A percentile compares a stretch with the other conserved stretches of the same genome.
Conservation (phyloP, 225 moss, liverwort and hornwort genomes). For the Marchantia polymorpha region DNA sequence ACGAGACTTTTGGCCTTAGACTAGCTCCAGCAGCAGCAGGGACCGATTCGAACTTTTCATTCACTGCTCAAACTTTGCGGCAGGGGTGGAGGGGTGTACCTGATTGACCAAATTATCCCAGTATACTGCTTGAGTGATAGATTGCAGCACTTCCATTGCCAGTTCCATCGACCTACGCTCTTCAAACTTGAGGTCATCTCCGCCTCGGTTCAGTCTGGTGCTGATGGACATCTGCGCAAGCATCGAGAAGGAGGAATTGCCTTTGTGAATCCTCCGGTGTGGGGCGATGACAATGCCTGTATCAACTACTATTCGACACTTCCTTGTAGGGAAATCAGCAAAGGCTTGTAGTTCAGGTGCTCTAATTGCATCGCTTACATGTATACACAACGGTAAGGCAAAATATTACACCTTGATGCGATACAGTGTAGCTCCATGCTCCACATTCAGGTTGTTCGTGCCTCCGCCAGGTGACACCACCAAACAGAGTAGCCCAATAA, state of each 20-base stretch:
- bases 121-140: slow-evolving; percentile 71
- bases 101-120: slow-evolving; percentile 72
- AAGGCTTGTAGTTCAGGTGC: not conserved
- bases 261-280: not conserved
- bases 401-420: slow-evolving; percentile 65
- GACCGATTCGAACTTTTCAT: not conserved
- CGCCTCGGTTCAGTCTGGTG: slow-evolving; percentile 46
- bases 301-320: not conserved
- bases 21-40: not conserved
- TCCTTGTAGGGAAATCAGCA: no score
- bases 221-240: slow-evolving; percentile 62
- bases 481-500: slow-evolving; percentile 70
- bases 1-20: not conserved
- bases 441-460: slow-evolving; percentile 76
- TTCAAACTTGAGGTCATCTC: slow-evolving; percentile 12
- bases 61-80: not conserved
- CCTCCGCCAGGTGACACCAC: slow-evolving; percentile 95
- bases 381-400: not conserved
- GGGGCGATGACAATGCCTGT: not conserved
- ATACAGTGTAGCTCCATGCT: slow-evolving; percentile 80
- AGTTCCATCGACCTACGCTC: slow-evolving; percentile 34
- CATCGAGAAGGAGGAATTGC: not conserved
- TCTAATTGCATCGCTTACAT: not conserved
- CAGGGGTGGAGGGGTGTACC: slow-evolving; percentile 29
- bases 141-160: slow-evolving; percentile 66